phyloP scores from a whole-genome alignment of 2,329 filamentous ascomycete species.

The Mariannaea elegans region DNA sequence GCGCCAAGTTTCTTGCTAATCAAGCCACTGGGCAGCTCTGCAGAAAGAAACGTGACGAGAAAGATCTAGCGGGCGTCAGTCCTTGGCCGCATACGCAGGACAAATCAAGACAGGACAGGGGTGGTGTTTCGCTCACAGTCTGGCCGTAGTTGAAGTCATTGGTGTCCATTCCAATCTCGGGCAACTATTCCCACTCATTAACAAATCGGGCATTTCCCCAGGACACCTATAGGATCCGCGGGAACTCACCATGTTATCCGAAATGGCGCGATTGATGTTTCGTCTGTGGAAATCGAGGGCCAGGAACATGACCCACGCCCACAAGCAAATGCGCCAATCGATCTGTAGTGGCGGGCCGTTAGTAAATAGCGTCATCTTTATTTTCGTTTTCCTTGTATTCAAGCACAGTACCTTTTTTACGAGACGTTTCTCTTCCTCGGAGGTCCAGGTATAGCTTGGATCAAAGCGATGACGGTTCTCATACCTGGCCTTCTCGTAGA shows the following conservation, averaged over 20 bases:
- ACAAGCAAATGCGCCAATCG: constrained; percentile 52
- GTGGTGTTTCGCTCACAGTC: constrained; percentile 44
- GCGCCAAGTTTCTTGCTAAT: constrained; percentile 61
- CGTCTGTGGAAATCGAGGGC: constrained; percentile 56
- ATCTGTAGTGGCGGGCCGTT: constrained; percentile 47
- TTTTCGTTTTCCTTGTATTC: background rate
- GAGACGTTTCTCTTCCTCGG: constrained; percentile 57
- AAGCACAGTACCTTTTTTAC: constrained; percentile 50
- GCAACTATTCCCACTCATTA: constrained; percentile 38
- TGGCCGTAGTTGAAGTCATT: constrained; percentile 57
- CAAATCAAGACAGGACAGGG: too few species aligned
- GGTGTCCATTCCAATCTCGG: constrained; percentile 52
- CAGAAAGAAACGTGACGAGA: constrained; percentile 54
- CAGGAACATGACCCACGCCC: constrained; percentile 59
- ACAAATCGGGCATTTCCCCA: background rate
- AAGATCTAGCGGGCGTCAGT: constrained; percentile 48
- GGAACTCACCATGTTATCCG: constrained; percentile 47
- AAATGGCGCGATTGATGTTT: constrained; percentile 56
- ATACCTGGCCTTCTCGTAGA: constrained; percentile 65
- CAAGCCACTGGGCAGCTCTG: constrained; percentile 59
- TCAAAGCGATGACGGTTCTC: constrained; percentile 71
- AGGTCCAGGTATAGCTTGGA: constrained; percentile 51
- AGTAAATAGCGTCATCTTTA: constrained; percentile 12
- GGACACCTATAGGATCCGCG: background rate
- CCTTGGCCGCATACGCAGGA: too few species aligned